Evolutionary conservation across 2,329 filamentous ascomycete genomes (phyloP).

Genomic region (Dryadomyces sulphureus): DNA sequence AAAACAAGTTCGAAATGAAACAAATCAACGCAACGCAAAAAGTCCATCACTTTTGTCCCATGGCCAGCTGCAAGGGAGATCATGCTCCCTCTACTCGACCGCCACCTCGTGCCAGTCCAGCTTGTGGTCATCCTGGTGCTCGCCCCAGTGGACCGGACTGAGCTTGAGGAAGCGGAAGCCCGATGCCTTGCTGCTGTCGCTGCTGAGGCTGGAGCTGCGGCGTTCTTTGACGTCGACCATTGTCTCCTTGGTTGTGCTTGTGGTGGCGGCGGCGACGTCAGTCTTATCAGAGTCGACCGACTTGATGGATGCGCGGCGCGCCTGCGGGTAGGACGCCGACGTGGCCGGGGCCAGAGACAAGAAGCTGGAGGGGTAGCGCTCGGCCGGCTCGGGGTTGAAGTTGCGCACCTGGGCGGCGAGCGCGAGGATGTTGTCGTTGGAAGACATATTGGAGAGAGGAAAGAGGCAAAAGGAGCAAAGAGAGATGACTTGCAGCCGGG

Average conservation of each 20-base stretch:
- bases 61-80: background rate
- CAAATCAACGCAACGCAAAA: too few species aligned
- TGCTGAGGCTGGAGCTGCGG: conserved; percentile 41
- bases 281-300: conserved; percentile 12
- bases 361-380: conserved; percentile 24
- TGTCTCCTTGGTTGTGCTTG: background rate
- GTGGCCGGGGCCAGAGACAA: conserved; percentile 44
- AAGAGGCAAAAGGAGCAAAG: background rate
- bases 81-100: conserved; percentile 17
- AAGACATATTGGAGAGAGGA: conserved; percentile 5
- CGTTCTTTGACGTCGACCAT: conserved; percentile 18
- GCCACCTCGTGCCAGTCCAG: conserved; percentile 38
- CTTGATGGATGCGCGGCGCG: conserved; percentile 6
- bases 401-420: conserved; percentile 15
- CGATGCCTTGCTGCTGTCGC: conserved; percentile 19
- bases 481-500: too few species aligned
- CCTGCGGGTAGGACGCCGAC: conserved; percentile 38
- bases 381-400: conserved; percentile 10
- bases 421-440: conserved; percentile 8
- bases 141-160: conserved; percentile 48
- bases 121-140: conserved; percentile 41
- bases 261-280: conserved; percentile 8
- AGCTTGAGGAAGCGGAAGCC: conserved; percentile 44
- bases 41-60: background rate
- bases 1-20: background rate